phyloP scores from a whole-genome alignment of 257 asterid species.

The Phtheirospermum japonicum region DNA sequence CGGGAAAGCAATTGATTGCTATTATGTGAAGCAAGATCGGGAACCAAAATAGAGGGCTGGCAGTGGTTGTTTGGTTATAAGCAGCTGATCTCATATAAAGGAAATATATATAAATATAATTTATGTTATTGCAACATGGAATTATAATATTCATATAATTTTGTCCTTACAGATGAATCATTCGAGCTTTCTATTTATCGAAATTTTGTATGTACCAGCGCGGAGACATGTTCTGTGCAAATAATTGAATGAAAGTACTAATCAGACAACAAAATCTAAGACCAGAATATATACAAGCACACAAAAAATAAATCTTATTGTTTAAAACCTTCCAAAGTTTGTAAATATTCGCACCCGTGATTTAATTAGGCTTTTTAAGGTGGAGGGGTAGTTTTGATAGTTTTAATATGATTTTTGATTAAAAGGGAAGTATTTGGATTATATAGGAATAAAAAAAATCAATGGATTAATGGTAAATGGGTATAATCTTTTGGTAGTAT shows the following conservation, averaged over 20 bases:
- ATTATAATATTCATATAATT: no score
- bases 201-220: conserved; percentile 85
- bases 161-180: conserved; percentile 91
- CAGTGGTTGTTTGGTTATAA: conserved; percentile 2
- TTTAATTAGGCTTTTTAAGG: no score
- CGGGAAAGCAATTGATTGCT: conserved; percentile 7
- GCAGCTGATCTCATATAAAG: conserved; percentile 2
- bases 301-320: not conserved
- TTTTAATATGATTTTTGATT: no score
- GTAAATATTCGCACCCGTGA: conserved; percentile 5
- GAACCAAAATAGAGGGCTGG: no score
- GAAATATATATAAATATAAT: not conserved
- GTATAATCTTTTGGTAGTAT: no score
- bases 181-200: conserved; percentile 49
- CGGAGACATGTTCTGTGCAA: conserved; percentile 66
- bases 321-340: not conserved
- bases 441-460: no score
- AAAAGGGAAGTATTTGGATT: no score
- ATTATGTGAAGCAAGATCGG: no score
- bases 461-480: no score
- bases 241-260: conserved; percentile 21
- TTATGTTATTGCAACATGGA: no score
- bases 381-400: no score
- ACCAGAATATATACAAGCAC: conserved; percentile 11
- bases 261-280: conserved; percentile 23